phyloP scores from a whole-genome alignment of 208 protist species.

The Leishmania gerbilli region DNA sequence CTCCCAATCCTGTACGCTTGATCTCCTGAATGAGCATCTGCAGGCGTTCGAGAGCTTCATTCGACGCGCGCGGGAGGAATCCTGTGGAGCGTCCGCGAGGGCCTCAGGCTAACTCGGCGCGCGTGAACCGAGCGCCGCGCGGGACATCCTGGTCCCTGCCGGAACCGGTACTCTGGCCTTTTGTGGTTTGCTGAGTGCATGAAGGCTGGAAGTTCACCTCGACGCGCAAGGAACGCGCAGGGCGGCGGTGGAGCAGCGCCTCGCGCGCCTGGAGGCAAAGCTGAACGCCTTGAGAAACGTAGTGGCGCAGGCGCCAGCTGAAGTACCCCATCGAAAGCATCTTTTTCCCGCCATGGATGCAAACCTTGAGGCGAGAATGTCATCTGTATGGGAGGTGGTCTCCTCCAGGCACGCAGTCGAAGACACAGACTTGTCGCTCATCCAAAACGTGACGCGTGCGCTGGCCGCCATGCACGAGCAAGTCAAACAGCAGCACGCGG shows the following conservation, averaged over 20 bases:
- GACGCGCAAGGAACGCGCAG: slow-evolving; percentile 29
- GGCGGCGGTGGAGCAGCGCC: slow-evolving; percentile 27
- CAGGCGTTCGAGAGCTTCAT: slow-evolving; percentile 46
- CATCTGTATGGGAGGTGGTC: background rate
- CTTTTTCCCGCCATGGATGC: slow-evolving; percentile 5
- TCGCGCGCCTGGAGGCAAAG: slow-evolving; percentile 38
- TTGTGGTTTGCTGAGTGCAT: background rate
- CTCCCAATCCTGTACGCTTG: background rate
- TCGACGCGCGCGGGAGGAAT: slow-evolving; percentile 30
- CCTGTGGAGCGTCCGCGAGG: slow-evolving; percentile 1
- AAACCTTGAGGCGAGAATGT: slow-evolving; percentile 3
- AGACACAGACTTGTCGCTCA: slow-evolving; percentile 7
- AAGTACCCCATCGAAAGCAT: slow-evolving; percentile 2
- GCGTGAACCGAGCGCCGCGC: background rate
- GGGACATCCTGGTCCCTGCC: background rate
- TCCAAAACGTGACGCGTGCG: slow-evolving; percentile 32
- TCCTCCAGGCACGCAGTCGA: background rate
- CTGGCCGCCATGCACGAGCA: slow-evolving; percentile 35
- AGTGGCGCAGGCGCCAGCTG: slow-evolving; percentile 26
- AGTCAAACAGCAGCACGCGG: slow-evolving; percentile 37
- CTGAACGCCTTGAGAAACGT: slow-evolving; percentile 47
- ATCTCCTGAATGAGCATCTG: slow-evolving; percentile 26
- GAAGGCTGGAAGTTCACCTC: slow-evolving; percentile 9
- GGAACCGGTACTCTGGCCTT: background rate
- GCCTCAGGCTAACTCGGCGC: background rate